A percentile compares a stretch with the other conserved stretches of the same genome.
These are phyloP conservation scores for Chimonanthus praecox DNA, from an alignment of 164 flowering plant species.

Conservation along the genomic window DNA sequence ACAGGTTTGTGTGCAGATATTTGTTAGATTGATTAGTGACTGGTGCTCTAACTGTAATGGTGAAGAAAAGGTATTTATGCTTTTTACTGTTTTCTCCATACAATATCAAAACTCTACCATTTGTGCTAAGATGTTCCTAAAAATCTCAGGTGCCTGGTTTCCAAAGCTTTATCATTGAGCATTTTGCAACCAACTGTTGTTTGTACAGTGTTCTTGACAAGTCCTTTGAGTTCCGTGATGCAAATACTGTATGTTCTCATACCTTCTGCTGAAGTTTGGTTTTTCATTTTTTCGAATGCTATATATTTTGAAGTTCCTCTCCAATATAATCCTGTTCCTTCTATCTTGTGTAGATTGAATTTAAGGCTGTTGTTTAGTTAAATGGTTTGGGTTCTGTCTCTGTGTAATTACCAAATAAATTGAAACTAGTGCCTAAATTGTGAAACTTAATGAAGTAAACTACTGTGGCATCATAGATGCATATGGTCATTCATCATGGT, in stretches of 20 bases:
- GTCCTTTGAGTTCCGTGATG: slow-evolving; percentile 88
- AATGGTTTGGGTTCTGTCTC: neutral
- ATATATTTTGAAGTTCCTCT: too few species aligned
- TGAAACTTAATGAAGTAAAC: neutral
- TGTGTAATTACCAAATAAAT: neutral
- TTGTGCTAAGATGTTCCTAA: neutral
- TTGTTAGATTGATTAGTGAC: slow-evolving; percentile 79
- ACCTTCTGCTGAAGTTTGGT: neutral
- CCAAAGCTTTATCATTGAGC: slow-evolving; percentile 61
- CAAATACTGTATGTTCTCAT: slow-evolving; percentile 66
- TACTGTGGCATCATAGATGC: neutral
- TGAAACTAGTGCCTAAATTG: neutral
- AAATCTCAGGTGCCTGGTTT: slow-evolving; percentile 84
- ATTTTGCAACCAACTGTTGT: slow-evolving; percentile 83
- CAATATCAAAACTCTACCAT: neutral
- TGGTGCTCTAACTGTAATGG: slow-evolving; percentile 63
- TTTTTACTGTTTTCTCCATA: neutral
- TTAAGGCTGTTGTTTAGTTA: neutral
- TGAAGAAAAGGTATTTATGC: slow-evolving; percentile 68
- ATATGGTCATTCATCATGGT: too few species aligned
- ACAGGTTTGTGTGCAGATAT: slow-evolving; percentile 93
- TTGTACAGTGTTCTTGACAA: slow-evolving; percentile 93
- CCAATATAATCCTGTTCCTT: neutral
- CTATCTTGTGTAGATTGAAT: neutral
- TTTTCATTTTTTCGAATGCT: neutral